Base-by-base conservation (phyloP, 176 grass and related monocot genomes). In the Phoenix dactylifera region DNA sequence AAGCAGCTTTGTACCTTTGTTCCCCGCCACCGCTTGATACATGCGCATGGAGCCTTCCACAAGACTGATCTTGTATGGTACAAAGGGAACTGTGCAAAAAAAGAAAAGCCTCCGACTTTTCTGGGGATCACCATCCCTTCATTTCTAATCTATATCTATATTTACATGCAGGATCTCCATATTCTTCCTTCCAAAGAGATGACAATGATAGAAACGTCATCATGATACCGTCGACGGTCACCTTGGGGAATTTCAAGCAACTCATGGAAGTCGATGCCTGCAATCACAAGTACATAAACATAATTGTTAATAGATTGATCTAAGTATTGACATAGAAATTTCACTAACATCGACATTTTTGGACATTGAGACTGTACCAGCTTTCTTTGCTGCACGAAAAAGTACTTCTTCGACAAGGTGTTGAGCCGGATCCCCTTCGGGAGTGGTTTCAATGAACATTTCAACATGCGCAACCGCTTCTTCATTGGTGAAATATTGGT, bases 401-500 rank as follows among this genome's bases (percentile, higher is more conserved):
- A 68, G 65, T 4, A 32, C 26, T 56, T 68, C 26, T 24, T 68
- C 65, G 4, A 56, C 65, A 1, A 68, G 65, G 52, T 68, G 65
- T 7, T 68, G 65, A 55, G 65, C 65, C 16, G 65, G 65, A 56
- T 68, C 65, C 2, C 65, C 65, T 24, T 68, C 65, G 14, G 65
- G 65, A 0, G n/a, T 39, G 0, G 3, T 39, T 14, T n/a, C 65
- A 7, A 68, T 24, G 26, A 68, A 68, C 17, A 6, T 16, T 19
- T 68, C 52, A 39, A 68, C 65, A 22, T 68, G 65, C 7, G 65
- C 65, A 4, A 68, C 51, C 0, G 52, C 65, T 56, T 68, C 65
- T 48, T 68, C 26, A 28, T 48, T 68, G 28, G 65, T 68, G 51
- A 68, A 68, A 52, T 68, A 68, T 6, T 68, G 65, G 52, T 56